Evolutionary conservation across 805 yeast genomes (phyloP).

Genomic region (Hanseniaspora clermontiae): DNA sequence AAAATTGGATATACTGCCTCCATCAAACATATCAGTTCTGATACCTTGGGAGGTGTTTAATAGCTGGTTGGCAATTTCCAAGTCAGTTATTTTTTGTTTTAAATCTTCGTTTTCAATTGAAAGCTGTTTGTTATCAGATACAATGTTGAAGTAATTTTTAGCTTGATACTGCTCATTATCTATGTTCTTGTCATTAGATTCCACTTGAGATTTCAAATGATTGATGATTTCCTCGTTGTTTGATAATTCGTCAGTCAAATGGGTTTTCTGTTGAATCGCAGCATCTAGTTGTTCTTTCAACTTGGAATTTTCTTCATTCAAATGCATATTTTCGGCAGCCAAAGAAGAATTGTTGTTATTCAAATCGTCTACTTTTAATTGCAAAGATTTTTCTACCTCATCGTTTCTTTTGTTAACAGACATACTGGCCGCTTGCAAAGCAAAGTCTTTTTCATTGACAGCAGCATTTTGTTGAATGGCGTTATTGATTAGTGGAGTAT

Average conservation of each 20-base stretch:
- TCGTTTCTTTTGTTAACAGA: background rate
- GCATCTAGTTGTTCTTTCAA: slow-evolving; percentile 1
- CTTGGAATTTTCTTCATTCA: background rate
- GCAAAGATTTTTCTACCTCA: background rate
- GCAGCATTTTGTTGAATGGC: background rate
- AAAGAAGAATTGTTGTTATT: background rate
- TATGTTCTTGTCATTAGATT: background rate
- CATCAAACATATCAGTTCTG: slow-evolving; percentile 1
- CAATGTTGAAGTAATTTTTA: slow-evolving; percentile 20
- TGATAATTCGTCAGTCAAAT: background rate
- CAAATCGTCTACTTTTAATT: background rate
- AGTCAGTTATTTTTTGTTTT: slow-evolving; percentile 31
- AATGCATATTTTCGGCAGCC: background rate
- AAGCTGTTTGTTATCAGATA: slow-evolving; percentile 21
- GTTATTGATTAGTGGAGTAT: background rate
- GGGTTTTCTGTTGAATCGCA: background rate
- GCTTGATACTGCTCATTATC: slow-evolving; percentile 1
- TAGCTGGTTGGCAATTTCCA: slow-evolving; percentile 33
- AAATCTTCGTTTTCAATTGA: slow-evolving; percentile 27
- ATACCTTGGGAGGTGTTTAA: background rate
- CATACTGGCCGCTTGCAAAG: slow-evolving; percentile 1
- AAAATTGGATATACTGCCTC: slow-evolving; percentile 20
- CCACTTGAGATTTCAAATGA: background rate
- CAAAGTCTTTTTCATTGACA: background rate
- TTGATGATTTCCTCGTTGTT: background rate